Conservation (phyloP, 2,329 filamentous ascomycete species). For the Colletotrichum echinochloae region DNA sequence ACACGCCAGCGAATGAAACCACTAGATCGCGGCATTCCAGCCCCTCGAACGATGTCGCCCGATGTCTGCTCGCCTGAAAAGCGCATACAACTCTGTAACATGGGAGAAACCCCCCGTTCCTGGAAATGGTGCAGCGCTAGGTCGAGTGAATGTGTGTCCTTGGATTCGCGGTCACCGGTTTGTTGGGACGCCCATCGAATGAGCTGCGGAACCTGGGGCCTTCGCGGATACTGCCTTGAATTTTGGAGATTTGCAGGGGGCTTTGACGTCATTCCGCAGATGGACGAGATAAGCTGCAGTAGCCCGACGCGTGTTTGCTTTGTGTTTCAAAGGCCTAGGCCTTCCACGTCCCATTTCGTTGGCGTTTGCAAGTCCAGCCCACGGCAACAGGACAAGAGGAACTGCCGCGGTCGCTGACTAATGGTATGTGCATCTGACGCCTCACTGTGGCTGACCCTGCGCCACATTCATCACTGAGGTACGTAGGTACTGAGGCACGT, state of each 20-base stretch:
- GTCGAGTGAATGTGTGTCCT: constrained; percentile 9
- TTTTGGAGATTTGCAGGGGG: constrained; percentile 14
- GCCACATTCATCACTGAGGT: not conserved
- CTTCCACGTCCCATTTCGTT: not conserved
- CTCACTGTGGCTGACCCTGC: not conserved
- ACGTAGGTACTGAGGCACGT: no score
- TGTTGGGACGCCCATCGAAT: constrained; percentile 16
- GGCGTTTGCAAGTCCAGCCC: not conserved
- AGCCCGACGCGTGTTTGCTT: constrained; percentile 12
- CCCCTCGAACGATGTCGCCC: constrained; percentile 1
- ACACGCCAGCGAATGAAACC: constrained; percentile 29
- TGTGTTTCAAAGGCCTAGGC: constrained; percentile 14
- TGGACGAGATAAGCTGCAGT: constrained; percentile 19
- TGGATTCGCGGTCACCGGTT: not conserved
- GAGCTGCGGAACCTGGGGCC: constrained; percentile 3
- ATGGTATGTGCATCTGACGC: no score
- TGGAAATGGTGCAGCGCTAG: constrained; percentile 29
- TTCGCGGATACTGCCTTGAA: constrained; percentile 26
- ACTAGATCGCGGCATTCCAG: constrained; percentile 12
- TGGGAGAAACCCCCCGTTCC: constrained; percentile 1
- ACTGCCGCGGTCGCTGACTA: not conserved
- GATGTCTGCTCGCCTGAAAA: not conserved
- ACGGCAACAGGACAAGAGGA: not conserved
- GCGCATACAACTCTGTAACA: constrained; percentile 13
- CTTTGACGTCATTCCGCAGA: constrained; percentile 38